Evolutionary conservation across 164 flowering plant species (phyloP).

Genomic region (Nymphaea thermarum): DNA sequence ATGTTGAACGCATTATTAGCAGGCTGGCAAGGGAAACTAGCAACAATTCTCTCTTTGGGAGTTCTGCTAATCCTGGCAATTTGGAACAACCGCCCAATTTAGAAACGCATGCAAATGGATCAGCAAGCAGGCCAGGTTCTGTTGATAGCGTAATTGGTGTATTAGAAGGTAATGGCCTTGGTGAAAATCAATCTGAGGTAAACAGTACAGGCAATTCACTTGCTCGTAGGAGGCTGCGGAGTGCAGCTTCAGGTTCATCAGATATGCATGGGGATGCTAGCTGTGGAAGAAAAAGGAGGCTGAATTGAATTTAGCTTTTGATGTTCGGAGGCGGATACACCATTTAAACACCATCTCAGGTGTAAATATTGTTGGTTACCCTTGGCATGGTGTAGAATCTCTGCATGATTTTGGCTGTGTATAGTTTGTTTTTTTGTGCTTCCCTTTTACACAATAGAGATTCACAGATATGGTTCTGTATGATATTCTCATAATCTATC

Average conservation of each 20-base stretch:
- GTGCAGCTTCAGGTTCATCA: constrained; percentile 12
- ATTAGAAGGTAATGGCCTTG: constrained; percentile 16
- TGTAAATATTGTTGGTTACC: no score
- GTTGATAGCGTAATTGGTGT: constrained; percentile 25
- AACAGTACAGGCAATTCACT: constrained; percentile 18
- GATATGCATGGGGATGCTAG: constrained; percentile 13
- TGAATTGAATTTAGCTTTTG: no score
- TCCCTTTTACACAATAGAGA: no score
- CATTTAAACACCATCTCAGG: no score
- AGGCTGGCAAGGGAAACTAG: constrained; percentile 7
- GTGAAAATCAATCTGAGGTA: constrained; percentile 13
- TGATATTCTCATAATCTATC: no score
- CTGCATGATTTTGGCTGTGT: no score
- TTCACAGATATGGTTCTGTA: no score
- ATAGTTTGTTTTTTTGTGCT: no score
- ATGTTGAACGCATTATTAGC: constrained; percentile 4
- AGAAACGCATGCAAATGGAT: constrained; percentile 14
- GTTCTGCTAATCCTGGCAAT: constrained; percentile 11
- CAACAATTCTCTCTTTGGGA: constrained; percentile 8
- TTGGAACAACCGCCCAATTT: constrained; percentile 5
- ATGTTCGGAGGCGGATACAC: no score
- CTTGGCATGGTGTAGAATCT: no score
- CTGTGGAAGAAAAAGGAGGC: no score
- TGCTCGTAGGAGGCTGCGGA: constrained; percentile 15
- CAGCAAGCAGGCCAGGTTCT: constrained; percentile 6